phyloP scores from a whole-genome alignment of 148 eudicot genomes.

The Suaeda aralocaspica region DNA sequence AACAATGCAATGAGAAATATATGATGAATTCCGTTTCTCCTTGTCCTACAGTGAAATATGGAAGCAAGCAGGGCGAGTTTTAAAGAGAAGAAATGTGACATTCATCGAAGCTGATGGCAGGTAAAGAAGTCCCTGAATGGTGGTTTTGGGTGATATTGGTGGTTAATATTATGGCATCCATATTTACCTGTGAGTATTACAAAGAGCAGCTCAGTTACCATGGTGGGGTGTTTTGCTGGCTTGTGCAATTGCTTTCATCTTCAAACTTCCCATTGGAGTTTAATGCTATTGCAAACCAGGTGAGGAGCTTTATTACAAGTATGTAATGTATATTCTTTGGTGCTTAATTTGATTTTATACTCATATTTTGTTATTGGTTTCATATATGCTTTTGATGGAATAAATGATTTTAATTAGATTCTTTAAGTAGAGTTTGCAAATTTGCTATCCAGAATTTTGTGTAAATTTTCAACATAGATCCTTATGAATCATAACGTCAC shows the following conservation, averaged over 20 bases:
- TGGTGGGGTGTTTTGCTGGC: constrained; percentile 99
- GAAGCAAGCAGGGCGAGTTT: constrained; percentile 95
- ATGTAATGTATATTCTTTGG: background rate
- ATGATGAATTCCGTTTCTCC: background rate
- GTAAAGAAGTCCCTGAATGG: constrained; percentile 89
- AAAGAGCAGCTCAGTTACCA: constrained; percentile 91
- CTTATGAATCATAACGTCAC: constrained; percentile 33
- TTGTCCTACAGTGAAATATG: constrained; percentile 63
- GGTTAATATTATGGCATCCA: constrained; percentile 52
- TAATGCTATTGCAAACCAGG: constrained; percentile 97
- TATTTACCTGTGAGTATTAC: constrained; percentile 90
- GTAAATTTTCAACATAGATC: background rate
- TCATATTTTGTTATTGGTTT: background rate
- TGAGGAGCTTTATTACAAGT: constrained; percentile 16
- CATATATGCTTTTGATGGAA: no score
- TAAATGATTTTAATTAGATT: background rate
- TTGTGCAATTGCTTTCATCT: constrained; percentile 80
- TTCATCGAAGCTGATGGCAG: constrained; percentile 87
- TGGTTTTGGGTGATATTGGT: constrained; percentile 95
- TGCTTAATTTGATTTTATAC: no score
- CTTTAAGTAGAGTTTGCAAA: background rate
- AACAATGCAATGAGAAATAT: background rate
- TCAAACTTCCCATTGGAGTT: constrained; percentile 94
- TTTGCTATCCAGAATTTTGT: background rate
- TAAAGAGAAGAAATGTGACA: constrained; percentile 64